phyloP scores from a whole-genome alignment of 139 green algal species.

The Micromonas pusilla region DNA sequence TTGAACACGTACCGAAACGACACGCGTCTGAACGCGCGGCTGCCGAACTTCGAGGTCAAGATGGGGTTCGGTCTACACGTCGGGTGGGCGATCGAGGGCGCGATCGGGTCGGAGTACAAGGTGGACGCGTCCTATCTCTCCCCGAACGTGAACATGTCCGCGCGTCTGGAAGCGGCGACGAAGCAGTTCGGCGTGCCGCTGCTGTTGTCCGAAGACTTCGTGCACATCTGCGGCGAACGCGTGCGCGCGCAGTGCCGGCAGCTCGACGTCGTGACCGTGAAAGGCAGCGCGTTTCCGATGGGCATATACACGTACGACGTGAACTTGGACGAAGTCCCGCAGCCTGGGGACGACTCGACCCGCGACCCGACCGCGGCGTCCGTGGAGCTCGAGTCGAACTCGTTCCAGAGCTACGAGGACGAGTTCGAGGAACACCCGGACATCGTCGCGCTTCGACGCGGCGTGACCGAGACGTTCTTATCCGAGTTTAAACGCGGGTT shows the following conservation, averaged over 20 bases:
- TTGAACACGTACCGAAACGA: constrained; percentile 37
- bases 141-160: constrained; percentile 95
- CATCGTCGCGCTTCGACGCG: constrained; percentile 37
- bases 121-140: constrained; percentile 92
- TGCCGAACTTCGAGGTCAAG: constrained; percentile 60
- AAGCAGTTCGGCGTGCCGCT: constrained; percentile 86
- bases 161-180: constrained; percentile 65
- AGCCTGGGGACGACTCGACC: not conserved
- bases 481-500: constrained; percentile 35
- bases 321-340: constrained; percentile 31
- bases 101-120: constrained; percentile 89
- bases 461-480: constrained; percentile 13
- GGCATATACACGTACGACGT: constrained; percentile 65
- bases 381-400: constrained; percentile 31
- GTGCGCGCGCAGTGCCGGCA: constrained; percentile 54
- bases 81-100: constrained; percentile 91
- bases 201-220: constrained; percentile 74
- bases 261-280: constrained; percentile 88
- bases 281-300: constrained; percentile 74
- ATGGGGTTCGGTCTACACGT: constrained; percentile 95
- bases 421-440: constrained; percentile 73
- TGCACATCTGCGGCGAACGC: constrained; percentile 48
- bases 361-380: not conserved
- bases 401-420: constrained; percentile 36
- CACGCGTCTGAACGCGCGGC: constrained; percentile 61